A percentile compares a stretch with the other conserved stretches of the same genome.
phyloP scores from a whole-genome alignment of 2,329 filamentous ascomycete species.

The Aspergillus tanneri region DNA sequence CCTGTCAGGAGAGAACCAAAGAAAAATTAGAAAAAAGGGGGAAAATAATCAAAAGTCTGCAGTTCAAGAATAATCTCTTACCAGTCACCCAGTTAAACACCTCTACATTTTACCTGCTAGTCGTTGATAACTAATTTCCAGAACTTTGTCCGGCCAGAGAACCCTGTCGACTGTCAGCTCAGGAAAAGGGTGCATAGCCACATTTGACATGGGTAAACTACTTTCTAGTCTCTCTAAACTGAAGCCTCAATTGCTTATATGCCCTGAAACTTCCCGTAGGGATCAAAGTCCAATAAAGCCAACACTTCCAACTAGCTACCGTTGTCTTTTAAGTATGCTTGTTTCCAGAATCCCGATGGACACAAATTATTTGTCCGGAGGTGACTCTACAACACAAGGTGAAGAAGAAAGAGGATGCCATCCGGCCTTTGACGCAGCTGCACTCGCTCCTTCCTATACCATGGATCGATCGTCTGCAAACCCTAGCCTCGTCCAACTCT shows the following conservation, averaged over 20 bases:
- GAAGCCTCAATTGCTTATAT: slow-evolving; percentile 5
- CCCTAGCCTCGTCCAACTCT: neutral
- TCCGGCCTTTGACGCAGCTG: neutral
- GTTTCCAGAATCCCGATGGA: neutral
- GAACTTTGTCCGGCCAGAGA: neutral
- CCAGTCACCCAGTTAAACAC: neutral
- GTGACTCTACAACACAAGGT: neutral
- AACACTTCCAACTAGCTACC: no score
- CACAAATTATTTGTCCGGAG: neutral
- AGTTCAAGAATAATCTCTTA: neutral
- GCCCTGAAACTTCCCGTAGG: neutral
- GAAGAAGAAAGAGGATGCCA: neutral
- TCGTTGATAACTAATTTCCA: neutral
- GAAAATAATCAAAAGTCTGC: neutral
- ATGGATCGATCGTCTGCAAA: neutral
- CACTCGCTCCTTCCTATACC: neutral
- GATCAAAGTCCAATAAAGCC: neutral
- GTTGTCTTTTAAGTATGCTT: neutral
- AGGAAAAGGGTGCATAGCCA: slow-evolving; percentile 20
- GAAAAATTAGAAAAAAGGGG: neutral
- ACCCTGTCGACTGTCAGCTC: slow-evolving; percentile 14
- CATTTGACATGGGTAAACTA: slow-evolving; percentile 17
- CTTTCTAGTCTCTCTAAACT: neutral
- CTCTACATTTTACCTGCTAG: neutral
- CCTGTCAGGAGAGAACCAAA: neutral